phyloP scores from a whole-genome alignment of 2,329 filamentous ascomycete genomes.

The Coniochaeta hoffmannii region DNA sequence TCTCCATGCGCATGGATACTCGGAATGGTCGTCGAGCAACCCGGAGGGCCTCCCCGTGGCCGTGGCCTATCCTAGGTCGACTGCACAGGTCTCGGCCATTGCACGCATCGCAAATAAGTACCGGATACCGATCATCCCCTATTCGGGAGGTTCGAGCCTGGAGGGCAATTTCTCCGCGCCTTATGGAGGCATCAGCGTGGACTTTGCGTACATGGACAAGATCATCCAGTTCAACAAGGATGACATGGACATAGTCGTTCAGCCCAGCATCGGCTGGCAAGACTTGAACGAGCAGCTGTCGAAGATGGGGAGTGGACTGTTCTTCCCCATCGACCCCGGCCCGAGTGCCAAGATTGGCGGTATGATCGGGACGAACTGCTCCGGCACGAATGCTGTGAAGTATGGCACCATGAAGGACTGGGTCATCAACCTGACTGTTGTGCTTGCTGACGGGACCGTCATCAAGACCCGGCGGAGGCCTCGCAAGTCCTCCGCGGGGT shows the following conservation, averaged over 20 bases:
- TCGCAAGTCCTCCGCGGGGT: constrained; percentile 73
- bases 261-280: constrained; percentile 91
- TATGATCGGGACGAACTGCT: constrained; percentile 75
- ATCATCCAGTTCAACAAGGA: constrained; percentile 73
- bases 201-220: constrained; percentile 82
- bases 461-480: constrained; percentile 76
- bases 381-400: constrained; percentile 70
- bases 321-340: constrained; percentile 84
- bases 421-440: constrained; percentile 77
- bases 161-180: constrained; percentile 89
- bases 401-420: constrained; percentile 87
- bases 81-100: constrained; percentile 51
- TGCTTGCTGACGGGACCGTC: constrained; percentile 68
- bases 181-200: constrained; percentile 79
- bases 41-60: constrained; percentile 54
- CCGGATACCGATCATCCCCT: constrained; percentile 77
- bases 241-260: constrained; percentile 89
- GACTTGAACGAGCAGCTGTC: constrained; percentile 66
- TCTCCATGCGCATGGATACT: constrained; percentile 56
- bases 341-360: constrained; percentile 69
- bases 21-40: constrained; percentile 58
- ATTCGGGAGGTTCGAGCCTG: constrained; percentile 77
- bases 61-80: constrained; percentile 55
- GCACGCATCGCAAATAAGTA: constrained; percentile 69
- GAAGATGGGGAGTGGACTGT: constrained; percentile 67